phyloP scores from a whole-genome alignment of 768 basidiomycete species.

The Kwoniella dejecticola region DNA sequence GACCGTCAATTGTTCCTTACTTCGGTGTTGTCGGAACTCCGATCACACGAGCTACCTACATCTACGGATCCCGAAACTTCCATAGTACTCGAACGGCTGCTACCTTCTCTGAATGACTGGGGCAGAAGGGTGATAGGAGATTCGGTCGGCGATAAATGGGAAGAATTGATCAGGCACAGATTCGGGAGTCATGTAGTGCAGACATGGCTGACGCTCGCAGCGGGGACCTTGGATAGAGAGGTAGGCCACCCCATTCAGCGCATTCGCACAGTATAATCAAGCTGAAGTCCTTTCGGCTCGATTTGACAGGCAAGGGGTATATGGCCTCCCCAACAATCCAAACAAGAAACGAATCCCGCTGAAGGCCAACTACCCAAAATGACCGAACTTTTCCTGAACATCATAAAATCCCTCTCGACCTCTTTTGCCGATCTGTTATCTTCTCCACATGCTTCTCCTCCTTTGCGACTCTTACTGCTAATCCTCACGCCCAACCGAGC shows the following conservation, averaged over 20 bases:
- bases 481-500: constrained; percentile 68
- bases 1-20: constrained; percentile 76
- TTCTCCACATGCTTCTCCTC: constrained; percentile 89
- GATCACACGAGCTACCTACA: constrained; percentile 81
- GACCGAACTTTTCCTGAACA: constrained; percentile 47
- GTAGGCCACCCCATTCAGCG: constrained; percentile 27
- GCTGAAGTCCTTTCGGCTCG: constrained; percentile 20
- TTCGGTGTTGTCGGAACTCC: constrained; percentile 81
- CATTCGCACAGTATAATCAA: background rate
- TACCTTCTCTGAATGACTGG: constrained; percentile 94
- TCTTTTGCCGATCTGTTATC: constrained; percentile 67
- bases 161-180: constrained; percentile 63
- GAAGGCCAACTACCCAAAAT: constrained; percentile 52
- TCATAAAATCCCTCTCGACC: constrained; percentile 60
- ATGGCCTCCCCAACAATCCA: constrained; percentile 56
- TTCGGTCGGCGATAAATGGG: constrained; percentile 83
- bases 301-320: constrained; percentile 30
- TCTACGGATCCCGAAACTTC: constrained; percentile 95
- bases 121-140: constrained; percentile 88
- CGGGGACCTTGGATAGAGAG: constrained; percentile 58
- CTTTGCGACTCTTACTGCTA: constrained; percentile 74
- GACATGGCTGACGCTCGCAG: constrained; percentile 67
- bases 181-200: constrained; percentile 97
- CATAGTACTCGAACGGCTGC: constrained; percentile 81
- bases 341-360: constrained; percentile 29